phyloP scores from a whole-genome alignment of 495 filamentous ascomycete genomes.

The Aspergillus asperescens region DNA sequence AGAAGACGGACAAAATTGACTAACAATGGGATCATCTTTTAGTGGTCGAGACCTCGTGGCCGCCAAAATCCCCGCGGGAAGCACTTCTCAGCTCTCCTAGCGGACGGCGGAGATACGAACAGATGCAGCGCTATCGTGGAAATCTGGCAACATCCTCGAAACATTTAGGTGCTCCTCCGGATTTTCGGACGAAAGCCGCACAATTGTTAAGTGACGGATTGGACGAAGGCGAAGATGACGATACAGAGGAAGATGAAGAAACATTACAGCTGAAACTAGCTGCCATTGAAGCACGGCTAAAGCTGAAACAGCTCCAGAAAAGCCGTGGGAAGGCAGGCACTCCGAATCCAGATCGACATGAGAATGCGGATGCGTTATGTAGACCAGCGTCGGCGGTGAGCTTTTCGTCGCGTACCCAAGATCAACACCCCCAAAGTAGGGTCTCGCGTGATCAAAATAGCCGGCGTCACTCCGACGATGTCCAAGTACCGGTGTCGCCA shows the following conservation, averaged over 20 bases:
- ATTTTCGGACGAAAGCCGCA: conserved; percentile 31
- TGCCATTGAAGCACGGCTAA: conserved; percentile 80
- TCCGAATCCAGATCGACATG: conserved; percentile 21
- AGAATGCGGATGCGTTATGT: conserved; percentile 18
- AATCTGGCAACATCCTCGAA: conserved; percentile 62
- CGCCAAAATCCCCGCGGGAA: conserved; percentile 79
- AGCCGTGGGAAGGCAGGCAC: conserved; percentile 36
- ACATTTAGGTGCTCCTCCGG: conserved; percentile 38
- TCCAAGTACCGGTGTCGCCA: conserved; percentile 83
- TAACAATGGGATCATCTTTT: conserved; percentile 8
- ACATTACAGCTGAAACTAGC: conserved; percentile 75
- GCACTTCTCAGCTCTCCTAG: conserved; percentile 75
- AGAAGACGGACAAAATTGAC: neutral
- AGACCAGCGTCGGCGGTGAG: conserved; percentile 26
- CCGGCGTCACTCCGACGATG: conserved; percentile 26
- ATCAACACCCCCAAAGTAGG: conserved; percentile 13
- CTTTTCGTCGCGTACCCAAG: conserved; percentile 20
- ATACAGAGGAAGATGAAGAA: conserved; percentile 78
- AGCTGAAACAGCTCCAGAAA: conserved; percentile 79
- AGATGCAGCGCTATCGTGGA: conserved; percentile 57
- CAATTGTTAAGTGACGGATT: conserved; percentile 34
- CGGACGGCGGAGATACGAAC: conserved; percentile 65
- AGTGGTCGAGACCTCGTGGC: conserved; percentile 65
- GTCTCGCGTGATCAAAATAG: conserved; percentile 22
- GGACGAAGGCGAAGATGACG: conserved; percentile 39